Conservation (phyloP, 495 filamentous ascomycete genomes). For the Daldinia childiae region DNA sequence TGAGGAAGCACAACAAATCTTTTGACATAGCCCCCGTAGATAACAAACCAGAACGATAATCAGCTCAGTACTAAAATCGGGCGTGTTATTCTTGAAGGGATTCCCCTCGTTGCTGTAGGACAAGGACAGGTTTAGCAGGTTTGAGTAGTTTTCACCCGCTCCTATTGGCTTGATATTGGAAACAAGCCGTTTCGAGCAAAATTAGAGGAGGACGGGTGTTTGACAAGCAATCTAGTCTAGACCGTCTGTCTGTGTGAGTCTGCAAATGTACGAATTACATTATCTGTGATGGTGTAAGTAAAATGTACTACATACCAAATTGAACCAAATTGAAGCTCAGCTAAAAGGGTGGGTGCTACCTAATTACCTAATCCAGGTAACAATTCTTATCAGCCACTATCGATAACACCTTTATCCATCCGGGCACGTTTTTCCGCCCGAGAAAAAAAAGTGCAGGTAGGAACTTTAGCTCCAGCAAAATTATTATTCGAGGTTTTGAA, state of each 20-base stretch:
- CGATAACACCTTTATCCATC: constrained; percentile 18
- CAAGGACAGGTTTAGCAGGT: neutral
- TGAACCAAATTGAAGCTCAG: too few relatives aligned
- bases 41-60: neutral
- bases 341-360: too few relatives aligned
- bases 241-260: neutral
- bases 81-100: neutral
- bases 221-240: neutral
- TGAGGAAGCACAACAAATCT: neutral
- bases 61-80: neutral
- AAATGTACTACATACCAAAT: neutral
- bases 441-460: constrained; percentile 19
- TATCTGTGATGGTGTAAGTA: neutral
- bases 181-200: neutral
- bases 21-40: too few relatives aligned
- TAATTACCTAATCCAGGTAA: too few relatives aligned
- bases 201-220: neutral
- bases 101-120: neutral
- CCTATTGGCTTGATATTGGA: neutral
- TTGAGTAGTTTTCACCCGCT: neutral
- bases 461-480: constrained; percentile 17
- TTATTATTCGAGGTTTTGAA: neutral
- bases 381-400: constrained; percentile 8
- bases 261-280: neutral
- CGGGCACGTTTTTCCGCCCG: constrained; percentile 25